These are phyloP conservation scores for Coemansia sp. DNA, from an alignment of 192 early-diverging fungal genomes.

Conservation along the genomic window DNA sequence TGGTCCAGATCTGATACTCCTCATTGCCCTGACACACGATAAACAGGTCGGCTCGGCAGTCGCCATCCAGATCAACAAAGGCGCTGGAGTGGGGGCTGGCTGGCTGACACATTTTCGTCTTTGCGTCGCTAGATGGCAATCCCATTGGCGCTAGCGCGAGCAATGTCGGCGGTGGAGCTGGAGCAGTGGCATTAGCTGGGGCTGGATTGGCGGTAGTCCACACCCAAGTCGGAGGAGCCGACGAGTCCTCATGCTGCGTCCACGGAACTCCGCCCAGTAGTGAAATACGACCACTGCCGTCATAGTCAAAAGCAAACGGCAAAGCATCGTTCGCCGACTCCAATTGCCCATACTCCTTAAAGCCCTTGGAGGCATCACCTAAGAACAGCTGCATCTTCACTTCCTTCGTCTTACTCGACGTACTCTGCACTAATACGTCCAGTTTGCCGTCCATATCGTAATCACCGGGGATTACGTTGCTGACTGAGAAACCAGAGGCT, in stretches of 20 bases:
- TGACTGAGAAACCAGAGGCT: constrained; percentile 57
- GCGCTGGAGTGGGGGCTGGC: constrained; percentile 87
- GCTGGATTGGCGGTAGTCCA: constrained; percentile 11
- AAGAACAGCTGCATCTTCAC: constrained; percentile 73
- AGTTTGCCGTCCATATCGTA: constrained; percentile 89
- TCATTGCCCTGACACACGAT: constrained; percentile 69
- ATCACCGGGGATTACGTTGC: constrained; percentile 83
- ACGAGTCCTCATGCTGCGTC: constrained; percentile 13
- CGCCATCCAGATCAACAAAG: constrained; percentile 91
- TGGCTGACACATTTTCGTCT: constrained; percentile 63
- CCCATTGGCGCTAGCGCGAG: constrained; percentile 17
- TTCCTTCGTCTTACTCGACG: constrained; percentile 44
- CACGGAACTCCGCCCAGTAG: constrained; percentile 32
- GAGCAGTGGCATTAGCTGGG: constrained; percentile 64
- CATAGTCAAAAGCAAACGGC: constrained; percentile 47
- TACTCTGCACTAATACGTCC: constrained; percentile 82
- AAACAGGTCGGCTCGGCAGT: constrained; percentile 82
- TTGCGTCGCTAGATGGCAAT: constrained; percentile 10
- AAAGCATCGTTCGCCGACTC: constrained; percentile 19
- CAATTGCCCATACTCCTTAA: constrained; percentile 54
- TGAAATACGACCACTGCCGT: constrained; percentile 19
- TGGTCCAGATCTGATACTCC: constrained; percentile 79
- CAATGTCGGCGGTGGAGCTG: constrained; percentile 54
- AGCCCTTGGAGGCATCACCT: constrained; percentile 69
- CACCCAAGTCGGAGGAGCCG: constrained; percentile 17